phyloP scores from a whole-genome alignment of 192 early-diverging fungal species.

The Mortierella antarctica region DNA sequence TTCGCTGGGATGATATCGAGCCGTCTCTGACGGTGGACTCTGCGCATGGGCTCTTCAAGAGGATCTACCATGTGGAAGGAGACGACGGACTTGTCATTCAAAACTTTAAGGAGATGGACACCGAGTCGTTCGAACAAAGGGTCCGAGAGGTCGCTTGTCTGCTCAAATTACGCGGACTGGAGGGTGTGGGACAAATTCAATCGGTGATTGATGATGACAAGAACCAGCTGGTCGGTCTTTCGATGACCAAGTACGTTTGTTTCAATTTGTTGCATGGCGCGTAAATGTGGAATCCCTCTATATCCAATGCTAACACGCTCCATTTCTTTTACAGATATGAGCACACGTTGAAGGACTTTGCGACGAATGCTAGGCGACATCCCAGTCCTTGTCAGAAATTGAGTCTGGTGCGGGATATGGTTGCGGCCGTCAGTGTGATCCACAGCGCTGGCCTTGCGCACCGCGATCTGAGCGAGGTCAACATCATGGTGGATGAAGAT shows the following conservation, averaged over 20 bases:
- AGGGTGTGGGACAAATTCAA: conserved; percentile 66
- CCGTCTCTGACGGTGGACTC: conserved; percentile 46
- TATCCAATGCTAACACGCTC: no score
- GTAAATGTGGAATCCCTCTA: no score
- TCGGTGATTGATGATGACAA: conserved; percentile 62
- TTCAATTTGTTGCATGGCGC: neutral
- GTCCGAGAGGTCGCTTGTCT: conserved; percentile 67
- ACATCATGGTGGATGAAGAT: conserved; percentile 67
- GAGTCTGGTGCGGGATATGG: conserved; percentile 62
- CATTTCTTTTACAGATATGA: conserved; percentile 51
- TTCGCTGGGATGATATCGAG: conserved; percentile 36
- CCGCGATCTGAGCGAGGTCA: conserved; percentile 69
- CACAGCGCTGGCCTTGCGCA: conserved; percentile 67
- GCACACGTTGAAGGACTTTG: conserved; percentile 66
- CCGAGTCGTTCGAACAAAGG: conserved; percentile 61
- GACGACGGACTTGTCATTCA: conserved; percentile 61
- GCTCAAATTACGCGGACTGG: conserved; percentile 58
- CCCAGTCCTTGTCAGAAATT: conserved; percentile 66
- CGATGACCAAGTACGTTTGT: conserved; percentile 63
- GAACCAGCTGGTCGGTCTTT: conserved; percentile 66
- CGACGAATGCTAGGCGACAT: conserved; percentile 59
- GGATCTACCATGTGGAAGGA: conserved; percentile 64
- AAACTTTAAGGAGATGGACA: conserved; percentile 67
- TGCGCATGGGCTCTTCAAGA: conserved; percentile 69
- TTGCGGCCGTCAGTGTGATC: conserved; percentile 60